A percentile compares a stretch with the other conserved stretches of the same genome.
Evolutionary conservation across 1,284 basidiomycete genomes (phyloP).

Genomic region (Pseudomicrostroma phylloplanum): DNA sequence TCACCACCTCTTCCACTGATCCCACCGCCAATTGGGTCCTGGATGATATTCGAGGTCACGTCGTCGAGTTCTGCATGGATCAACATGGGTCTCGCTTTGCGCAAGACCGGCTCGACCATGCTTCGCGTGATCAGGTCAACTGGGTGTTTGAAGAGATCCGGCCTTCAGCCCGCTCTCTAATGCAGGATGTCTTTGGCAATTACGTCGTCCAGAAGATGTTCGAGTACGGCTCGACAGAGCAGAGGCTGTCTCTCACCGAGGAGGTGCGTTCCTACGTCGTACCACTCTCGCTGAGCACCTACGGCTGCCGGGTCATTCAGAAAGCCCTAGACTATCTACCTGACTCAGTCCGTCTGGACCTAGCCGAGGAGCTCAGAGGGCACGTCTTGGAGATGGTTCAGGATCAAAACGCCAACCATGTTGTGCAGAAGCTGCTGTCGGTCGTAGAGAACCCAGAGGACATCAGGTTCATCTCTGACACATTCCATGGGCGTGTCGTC

Average conservation of each 20-base stretch:
- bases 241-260: conserved; percentile 63
- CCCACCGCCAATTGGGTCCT: conserved; percentile 27
- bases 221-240: conserved; percentile 69
- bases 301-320: conserved; percentile 67
- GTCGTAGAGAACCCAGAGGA: conserved; percentile 60
- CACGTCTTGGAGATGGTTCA: conserved; percentile 81
- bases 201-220: conserved; percentile 91
- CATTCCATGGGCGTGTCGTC: conserved; percentile 76
- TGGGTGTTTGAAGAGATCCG: conserved; percentile 84
- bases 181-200: conserved; percentile 94
- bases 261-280: conserved; percentile 76
- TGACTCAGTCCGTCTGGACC: conserved; percentile 18
- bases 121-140: conserved; percentile 60
- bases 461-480: conserved; percentile 65
- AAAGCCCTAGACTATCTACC: conserved; percentile 59
- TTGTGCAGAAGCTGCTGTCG: conserved; percentile 55
- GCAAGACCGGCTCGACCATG: conserved; percentile 53
- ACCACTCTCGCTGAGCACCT: conserved; percentile 79
- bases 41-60: conserved; percentile 76
- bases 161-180: conserved; percentile 70
- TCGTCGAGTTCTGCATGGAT: conserved; percentile 89
- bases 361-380: conserved; percentile 64
- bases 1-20: neutral
- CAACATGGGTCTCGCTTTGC: conserved; percentile 72
- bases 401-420: conserved; percentile 92